A percentile compares a stretch with the other conserved stretches of the same genome.
Evolutionary conservation across 164 flowering plant species (phyloP).

Genomic region (Stephania yunnanensis): DNA sequence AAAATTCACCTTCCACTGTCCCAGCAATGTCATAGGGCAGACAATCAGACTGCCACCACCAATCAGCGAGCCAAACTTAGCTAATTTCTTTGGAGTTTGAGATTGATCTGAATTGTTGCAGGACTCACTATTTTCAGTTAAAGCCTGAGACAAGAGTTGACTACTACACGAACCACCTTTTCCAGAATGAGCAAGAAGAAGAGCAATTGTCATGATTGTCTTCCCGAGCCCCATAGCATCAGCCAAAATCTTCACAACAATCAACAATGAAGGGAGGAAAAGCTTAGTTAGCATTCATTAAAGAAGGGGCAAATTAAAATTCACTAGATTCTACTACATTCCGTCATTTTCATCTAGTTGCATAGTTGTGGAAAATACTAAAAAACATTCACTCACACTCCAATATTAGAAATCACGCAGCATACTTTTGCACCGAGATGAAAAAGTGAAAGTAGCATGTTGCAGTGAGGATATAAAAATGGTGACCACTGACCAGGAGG

Average conservation of each 20-base stretch:
- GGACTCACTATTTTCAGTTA: slow-evolving; percentile 31
- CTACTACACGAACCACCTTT: slow-evolving; percentile 37
- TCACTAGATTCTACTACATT: not conserved
- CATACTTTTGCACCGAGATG: not conserved
- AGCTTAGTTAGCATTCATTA: not conserved
- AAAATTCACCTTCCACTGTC: slow-evolving; percentile 90
- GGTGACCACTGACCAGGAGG: too few relatives aligned
- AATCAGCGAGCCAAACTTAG: slow-evolving; percentile 31
- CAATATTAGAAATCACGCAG: not conserved
- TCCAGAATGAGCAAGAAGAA: slow-evolving; percentile 62
- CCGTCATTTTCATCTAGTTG: not conserved
- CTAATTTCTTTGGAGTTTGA: slow-evolving; percentile 30
- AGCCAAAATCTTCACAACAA: slow-evolving; percentile 79
- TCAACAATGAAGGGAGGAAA: slow-evolving; percentile 5
- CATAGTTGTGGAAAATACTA: not conserved
- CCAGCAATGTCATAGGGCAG: slow-evolving; percentile 93
- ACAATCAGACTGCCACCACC: slow-evolving; percentile 79
- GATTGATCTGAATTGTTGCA: slow-evolving; percentile 29
- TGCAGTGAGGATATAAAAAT: too few relatives aligned
- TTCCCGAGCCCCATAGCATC: slow-evolving; percentile 99
- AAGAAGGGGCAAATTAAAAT: not conserved
- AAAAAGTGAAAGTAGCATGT: not conserved
- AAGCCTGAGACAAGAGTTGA: slow-evolving; percentile 25
- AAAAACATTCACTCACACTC: not conserved
- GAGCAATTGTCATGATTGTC: slow-evolving; percentile 92